Evolutionary conservation across 2,329 filamentous ascomycete genomes (phyloP).

Genomic region (Orbilia blumenaviensis): DNA sequence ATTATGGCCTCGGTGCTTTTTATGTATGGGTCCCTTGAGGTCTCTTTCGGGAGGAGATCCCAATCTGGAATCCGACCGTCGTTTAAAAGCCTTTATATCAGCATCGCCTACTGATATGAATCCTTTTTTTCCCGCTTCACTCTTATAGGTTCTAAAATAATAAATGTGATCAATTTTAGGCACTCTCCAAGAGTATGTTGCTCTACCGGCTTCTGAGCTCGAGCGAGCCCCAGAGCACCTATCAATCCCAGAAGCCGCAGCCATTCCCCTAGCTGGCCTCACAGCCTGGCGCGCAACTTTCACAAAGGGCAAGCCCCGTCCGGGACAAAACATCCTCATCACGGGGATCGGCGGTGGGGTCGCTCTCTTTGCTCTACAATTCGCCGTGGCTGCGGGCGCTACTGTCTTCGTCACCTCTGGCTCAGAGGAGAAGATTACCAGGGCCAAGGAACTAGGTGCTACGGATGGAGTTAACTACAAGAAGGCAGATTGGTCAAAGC

Average conservation of each 20-base stretch:
- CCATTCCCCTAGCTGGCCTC: constrained; percentile 82
- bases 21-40: neutral
- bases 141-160: constrained; percentile 10
- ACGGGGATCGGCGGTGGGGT: constrained; percentile 95
- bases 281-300: constrained; percentile 89
- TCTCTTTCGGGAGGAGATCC: constrained; percentile 45
- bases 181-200: constrained; percentile 77
- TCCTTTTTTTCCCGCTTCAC: constrained; percentile 20
- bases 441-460: constrained; percentile 77
- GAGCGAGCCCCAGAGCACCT: constrained; percentile 80
- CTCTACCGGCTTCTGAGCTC: constrained; percentile 75
- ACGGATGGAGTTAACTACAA: constrained; percentile 84
- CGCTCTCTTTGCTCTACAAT: constrained; percentile 81
- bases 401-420: constrained; percentile 85
- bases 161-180: constrained; percentile 64
- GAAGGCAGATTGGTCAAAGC: constrained; percentile 80
- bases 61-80: constrained; percentile 40
- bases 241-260: constrained; percentile 77
- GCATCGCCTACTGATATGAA: constrained; percentile 29
- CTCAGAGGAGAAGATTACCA: constrained; percentile 76
- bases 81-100: constrained; percentile 16
- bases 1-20: constrained; percentile 8
- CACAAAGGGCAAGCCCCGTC: constrained; percentile 74
- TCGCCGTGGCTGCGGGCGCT: constrained; percentile 77
- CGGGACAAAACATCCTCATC: constrained; percentile 78